These are phyloP conservation scores for Glycine latifolia DNA, from an alignment of 306 rosid species.

Conservation along the genomic window DNA sequence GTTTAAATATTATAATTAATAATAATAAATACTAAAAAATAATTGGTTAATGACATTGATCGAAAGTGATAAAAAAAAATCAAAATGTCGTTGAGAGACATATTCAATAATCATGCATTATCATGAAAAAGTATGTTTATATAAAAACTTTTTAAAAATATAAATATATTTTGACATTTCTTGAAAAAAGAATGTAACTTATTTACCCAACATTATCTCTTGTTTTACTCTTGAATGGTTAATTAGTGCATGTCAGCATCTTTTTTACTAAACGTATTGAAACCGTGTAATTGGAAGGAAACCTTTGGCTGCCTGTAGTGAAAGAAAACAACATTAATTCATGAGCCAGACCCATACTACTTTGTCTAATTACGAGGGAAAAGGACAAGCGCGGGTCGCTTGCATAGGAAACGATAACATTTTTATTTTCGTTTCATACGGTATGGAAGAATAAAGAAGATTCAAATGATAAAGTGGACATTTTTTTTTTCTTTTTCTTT, in stretches of 20 bases:
- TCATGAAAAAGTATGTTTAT: too few relatives aligned
- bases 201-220: too few relatives aligned
- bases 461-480: slow-evolving; percentile 10
- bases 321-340: background rate
- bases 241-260: slow-evolving; percentile 21
- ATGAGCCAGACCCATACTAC: slow-evolving; percentile 41
- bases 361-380: slow-evolving; percentile 1
- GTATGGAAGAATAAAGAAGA: too few relatives aligned
- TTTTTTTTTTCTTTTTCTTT: background rate
- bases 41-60: too few relatives aligned
- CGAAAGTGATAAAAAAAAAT: too few relatives aligned
- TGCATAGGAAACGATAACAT: background rate
- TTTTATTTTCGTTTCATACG: too few relatives aligned
- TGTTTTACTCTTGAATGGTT: background rate
- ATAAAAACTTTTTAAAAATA: too few relatives aligned
- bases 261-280: background rate
- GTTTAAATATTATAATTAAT: too few relatives aligned
- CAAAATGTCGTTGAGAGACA: too few relatives aligned
- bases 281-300: slow-evolving; percentile 26
- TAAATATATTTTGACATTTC: too few relatives aligned
- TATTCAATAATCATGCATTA: too few relatives aligned
- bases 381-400: background rate
- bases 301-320: slow-evolving; percentile 29
- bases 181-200: background rate
- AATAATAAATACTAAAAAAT: too few relatives aligned